Evolutionary conservation across 2,329 filamentous ascomycete species (phyloP).

Genomic region (Scytalidium lignicola): DNA sequence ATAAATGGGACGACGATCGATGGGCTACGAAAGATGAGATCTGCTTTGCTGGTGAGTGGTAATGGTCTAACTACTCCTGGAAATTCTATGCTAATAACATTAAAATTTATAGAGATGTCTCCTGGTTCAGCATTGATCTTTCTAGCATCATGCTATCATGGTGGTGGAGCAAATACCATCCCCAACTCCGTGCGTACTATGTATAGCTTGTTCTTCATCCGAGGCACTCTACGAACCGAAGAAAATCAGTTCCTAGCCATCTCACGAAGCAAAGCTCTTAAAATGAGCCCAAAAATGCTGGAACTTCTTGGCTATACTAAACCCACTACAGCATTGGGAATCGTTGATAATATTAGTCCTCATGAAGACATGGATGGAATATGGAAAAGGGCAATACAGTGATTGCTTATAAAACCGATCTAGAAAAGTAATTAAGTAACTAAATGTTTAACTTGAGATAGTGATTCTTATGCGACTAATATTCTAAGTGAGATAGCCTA

Average conservation of each 20-base stretch:
- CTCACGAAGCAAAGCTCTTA: conserved; percentile 23
- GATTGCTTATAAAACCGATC: too few relatives aligned
- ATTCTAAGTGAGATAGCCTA: too few relatives aligned
- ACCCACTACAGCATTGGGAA: conserved; percentile 25
- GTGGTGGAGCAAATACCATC: conserved; percentile 26
- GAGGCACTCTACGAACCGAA: conserved; percentile 26
- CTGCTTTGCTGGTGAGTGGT: conserved; percentile 26
- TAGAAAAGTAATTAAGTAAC: too few relatives aligned
- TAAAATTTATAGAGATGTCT: conserved; percentile 28
- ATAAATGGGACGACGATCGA: conserved; percentile 26
- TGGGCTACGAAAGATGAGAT: conserved; percentile 24
- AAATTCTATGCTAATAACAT: not conserved
- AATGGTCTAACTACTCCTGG: too few relatives aligned
- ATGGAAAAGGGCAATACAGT: too few relatives aligned
- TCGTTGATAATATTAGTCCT: conserved; percentile 25
- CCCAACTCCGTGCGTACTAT: conserved; percentile 21
- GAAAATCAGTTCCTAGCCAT: conserved; percentile 31
- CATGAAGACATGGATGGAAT: too few relatives aligned
- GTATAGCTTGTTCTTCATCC: conserved; percentile 28
- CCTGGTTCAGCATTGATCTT: conserved; percentile 32
- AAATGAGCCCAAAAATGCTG: conserved; percentile 29
- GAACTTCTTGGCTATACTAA: conserved; percentile 30
- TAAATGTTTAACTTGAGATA: too few relatives aligned
- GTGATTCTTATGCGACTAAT: too few relatives aligned
- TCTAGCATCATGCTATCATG: conserved; percentile 28